These are phyloP conservation scores for Pseudohyphozyma bogoriensis DNA, from an alignment of 768 basidiomycete species.

Conservation along the genomic window DNA sequence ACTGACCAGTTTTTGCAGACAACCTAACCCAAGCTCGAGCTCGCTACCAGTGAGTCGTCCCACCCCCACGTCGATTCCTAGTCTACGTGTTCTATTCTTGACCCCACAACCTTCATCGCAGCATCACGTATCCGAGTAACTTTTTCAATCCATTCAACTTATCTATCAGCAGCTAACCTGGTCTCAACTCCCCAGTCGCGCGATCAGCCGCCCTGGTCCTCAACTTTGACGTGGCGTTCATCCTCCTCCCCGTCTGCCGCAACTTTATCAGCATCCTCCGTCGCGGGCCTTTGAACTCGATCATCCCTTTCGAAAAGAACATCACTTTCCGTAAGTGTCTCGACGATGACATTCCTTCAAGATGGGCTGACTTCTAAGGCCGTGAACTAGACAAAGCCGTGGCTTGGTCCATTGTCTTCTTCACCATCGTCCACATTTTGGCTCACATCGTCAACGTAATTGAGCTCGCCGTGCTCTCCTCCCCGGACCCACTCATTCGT, in stretches of 20 bases:
- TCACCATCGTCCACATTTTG: slow-evolving; percentile 60
- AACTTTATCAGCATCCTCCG: slow-evolving; percentile 86
- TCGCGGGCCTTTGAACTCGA: slow-evolving; percentile 67
- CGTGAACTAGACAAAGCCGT: slow-evolving; percentile 54
- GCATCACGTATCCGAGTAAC: too few species aligned
- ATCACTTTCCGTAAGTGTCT: slow-evolving; percentile 53
- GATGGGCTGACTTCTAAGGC: background rate
- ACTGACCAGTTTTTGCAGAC: slow-evolving; percentile 40
- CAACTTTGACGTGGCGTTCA: slow-evolving; percentile 83
- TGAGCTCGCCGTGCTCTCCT: slow-evolving; percentile 43
- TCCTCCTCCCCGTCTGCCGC: slow-evolving; percentile 88
- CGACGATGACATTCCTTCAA: background rate
- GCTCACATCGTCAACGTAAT: slow-evolving; percentile 73
- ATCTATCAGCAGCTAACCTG: too few species aligned
- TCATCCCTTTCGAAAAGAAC: slow-evolving; percentile 90
- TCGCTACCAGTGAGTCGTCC: background rate
- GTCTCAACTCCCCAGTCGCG: too few species aligned
- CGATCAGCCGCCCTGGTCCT: slow-evolving; percentile 86
- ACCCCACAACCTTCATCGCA: too few species aligned
- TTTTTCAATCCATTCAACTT: too few species aligned
- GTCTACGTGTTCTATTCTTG: too few species aligned
- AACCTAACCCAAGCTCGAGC: slow-evolving; percentile 55
- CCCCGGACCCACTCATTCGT: slow-evolving; percentile 49
- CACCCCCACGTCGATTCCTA: too few species aligned
- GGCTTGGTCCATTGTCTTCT: slow-evolving; percentile 78